These are phyloP conservation scores for Atkinsonella hypoxylon DNA, from an alignment of 2,329 filamentous ascomycete species.

Conservation along the genomic window DNA sequence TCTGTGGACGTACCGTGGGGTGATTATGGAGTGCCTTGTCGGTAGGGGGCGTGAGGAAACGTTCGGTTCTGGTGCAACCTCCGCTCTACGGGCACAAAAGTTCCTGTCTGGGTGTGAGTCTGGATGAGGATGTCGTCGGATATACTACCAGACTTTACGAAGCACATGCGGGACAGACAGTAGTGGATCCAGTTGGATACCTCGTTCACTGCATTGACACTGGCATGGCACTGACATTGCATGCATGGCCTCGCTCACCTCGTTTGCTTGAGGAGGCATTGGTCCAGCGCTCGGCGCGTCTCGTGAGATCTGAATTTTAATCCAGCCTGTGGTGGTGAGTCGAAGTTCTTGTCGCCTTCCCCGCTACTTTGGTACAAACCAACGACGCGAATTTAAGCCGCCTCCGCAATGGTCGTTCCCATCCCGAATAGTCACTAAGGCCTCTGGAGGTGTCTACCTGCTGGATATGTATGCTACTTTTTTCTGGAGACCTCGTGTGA, in stretches of 20 bases:
- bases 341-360: not conserved
- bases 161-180: too few species aligned
- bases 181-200: not conserved
- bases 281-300: not conserved
- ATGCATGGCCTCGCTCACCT: not conserved
- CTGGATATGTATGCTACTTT: not conserved
- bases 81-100: conserved; percentile 12
- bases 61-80: conserved; percentile 9
- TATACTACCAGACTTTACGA: too few species aligned
- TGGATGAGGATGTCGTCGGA: too few species aligned
- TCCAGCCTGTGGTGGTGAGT: not conserved
- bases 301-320: not conserved
- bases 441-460: not conserved
- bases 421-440: not conserved
- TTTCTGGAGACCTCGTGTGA: not conserved
- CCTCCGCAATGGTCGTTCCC: conserved; percentile 4
- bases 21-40: not conserved
- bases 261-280: not conserved
- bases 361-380: not conserved
- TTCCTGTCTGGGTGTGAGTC: too few species aligned
- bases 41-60: conserved; percentile 6
- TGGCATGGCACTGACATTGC: not conserved
- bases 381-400: not conserved
- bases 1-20: not conserved
- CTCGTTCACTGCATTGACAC: not conserved